Base-by-base conservation (phyloP, 129 eudicot genomes). In the Escallonia herrerae region DNA sequence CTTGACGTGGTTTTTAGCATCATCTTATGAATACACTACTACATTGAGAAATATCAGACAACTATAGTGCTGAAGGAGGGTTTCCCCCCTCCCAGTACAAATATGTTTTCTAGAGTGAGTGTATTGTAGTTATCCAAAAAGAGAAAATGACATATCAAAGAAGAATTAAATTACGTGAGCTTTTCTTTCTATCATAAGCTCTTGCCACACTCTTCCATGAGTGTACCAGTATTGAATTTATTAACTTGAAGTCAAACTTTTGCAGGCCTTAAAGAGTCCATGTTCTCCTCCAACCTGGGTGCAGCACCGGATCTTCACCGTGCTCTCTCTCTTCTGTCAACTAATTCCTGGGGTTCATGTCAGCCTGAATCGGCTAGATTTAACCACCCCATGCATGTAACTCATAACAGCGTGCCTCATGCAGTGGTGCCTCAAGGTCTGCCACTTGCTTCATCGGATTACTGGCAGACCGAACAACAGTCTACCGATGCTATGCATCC, bases 311-410 rank as follows among this genome's bases (percentile, higher is more conserved):
- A 85, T 61, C 73, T 77, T 78, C 79, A 72, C 15, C 81, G 88
- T 91, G 96, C 96, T 91, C 97, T 82, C 97, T 91, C 96, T 91
- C 97, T 91, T 87, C 97, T 87, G 96, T 87, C 97, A 91, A 83
- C 78, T 63, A 82, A 77, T 44, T 76, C 91, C 42, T 87, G 90
- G 91, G 95, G 79, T 82, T 64, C 85, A 15, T 74, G 67, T 38
- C 77, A 76, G 67, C 73, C 83, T 0, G 84, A 72, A 43, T 55
- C 81, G n/a, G n/a, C 60, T 46, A 12, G 72, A 50, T 75, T 69
- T 11, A 68, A 80, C 67, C 71, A 74, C 41, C 69, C 78, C 64
- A 45, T 69, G 62, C 73, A 70, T 53, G 64, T 72, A 5, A 77
- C 67, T 58, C 67, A 42, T n/a, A 42, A 48, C 50, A 47, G 40